These are phyloP conservation scores for Fonsecaea monophora DNA, from an alignment of 2,329 filamentous ascomycete species.

Conservation along the genomic window DNA sequence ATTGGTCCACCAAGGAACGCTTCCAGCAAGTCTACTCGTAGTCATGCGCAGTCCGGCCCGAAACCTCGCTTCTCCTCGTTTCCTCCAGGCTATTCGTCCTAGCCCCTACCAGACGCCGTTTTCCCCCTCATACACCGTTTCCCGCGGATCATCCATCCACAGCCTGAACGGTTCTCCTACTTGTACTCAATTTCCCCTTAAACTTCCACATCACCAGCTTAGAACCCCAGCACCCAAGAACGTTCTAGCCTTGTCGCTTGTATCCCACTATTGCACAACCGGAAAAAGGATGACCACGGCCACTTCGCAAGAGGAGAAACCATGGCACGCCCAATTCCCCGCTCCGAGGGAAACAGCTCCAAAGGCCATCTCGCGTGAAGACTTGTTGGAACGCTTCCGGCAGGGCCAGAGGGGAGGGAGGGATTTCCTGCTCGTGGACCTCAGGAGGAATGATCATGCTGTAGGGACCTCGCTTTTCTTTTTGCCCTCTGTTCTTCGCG, in stretches of 20 bases:
- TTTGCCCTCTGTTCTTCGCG: neutral
- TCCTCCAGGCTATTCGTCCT: neutral
- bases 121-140: neutral
- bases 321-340: conserved; percentile 53
- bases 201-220: neutral
- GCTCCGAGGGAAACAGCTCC: conserved; percentile 43
- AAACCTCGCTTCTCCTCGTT: neutral
- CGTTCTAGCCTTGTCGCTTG: neutral
- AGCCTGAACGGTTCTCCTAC: neutral
- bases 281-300: conserved; percentile 8
- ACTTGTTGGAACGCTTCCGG: conserved; percentile 49
- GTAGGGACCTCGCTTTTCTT: conserved; percentile 42
- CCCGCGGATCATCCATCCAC: neutral
- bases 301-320: conserved; percentile 34
- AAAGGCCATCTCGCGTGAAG: conserved; percentile 43
- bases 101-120: neutral
- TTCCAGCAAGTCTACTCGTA: too few relatives aligned
- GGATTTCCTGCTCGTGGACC: conserved; percentile 55
- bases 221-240: neutral
- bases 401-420: conserved; percentile 41
- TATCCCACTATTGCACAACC: neutral
- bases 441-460: conserved; percentile 56
- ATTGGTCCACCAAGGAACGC: too few relatives aligned
- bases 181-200: neutral
- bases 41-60: neutral